A percentile compares a stretch with the other conserved stretches of the same genome.
These are phyloP conservation scores for Didymella segeticola DNA, from an alignment of 2,329 filamentous ascomycete genomes.

Conservation along the genomic window DNA sequence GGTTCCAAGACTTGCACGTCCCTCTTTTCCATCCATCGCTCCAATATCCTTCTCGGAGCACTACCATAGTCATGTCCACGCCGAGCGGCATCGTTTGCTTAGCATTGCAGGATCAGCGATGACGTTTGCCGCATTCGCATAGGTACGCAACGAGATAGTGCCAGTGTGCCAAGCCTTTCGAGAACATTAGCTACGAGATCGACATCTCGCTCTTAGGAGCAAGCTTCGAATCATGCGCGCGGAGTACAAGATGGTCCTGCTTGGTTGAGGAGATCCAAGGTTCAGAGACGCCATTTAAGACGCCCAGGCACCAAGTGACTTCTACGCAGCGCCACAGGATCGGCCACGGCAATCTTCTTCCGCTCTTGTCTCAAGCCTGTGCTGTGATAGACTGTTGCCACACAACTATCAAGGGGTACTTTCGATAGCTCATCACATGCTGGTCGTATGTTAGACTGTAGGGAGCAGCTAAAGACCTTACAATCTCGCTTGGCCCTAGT, in stretches of 20 bases:
- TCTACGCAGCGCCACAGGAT: background rate
- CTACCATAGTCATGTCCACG: background rate
- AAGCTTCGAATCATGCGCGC: background rate
- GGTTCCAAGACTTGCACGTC: background rate
- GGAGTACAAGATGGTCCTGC: background rate
- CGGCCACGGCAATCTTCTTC: background rate
- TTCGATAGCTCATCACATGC: background rate
- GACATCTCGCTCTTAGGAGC: background rate
- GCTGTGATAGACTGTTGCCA: background rate
- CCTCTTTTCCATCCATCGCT: slow-evolving; percentile 1
- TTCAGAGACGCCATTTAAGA: background rate
- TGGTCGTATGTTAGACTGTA: background rate
- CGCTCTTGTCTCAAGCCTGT: background rate
- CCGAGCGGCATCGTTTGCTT: slow-evolving; percentile 12
- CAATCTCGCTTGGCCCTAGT: slow-evolving; percentile 4
- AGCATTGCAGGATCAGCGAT: slow-evolving; percentile 10
- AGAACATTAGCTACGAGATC: background rate
- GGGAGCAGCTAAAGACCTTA: background rate
- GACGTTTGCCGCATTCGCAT: slow-evolving; percentile 5
- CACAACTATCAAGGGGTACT: background rate
- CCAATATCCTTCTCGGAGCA: background rate
- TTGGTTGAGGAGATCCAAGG: background rate
- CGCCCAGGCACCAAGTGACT: background rate
- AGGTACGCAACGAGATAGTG: background rate
- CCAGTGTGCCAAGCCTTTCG: background rate